Evolutionary conservation across 768 basidiomycete genomes (phyloP), one percentile per base, ranked within the genome.

Genomic region (Lepiota brunneoincarnata): DNA sequence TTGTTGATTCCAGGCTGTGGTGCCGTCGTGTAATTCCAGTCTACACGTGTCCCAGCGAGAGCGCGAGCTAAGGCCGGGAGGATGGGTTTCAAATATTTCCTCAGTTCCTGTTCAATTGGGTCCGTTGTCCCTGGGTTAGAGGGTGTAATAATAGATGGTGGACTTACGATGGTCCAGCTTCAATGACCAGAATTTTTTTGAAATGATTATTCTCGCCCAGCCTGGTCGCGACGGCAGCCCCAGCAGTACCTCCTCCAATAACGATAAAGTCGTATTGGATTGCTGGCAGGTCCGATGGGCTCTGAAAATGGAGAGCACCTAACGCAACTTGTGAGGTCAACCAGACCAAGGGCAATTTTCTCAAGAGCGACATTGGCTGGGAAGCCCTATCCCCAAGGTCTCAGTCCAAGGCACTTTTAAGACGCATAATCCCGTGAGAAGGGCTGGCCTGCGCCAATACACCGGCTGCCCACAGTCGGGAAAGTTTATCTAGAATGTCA

Each of bases 21-120:
- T 3, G 48, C 54, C 7, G 66, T 67, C 0, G 67, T 69, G 54
- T 56, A 69, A 49, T 68, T 69, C 67, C 68, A 70, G 49, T 67
- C 66, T 40, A 47, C 23, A 7, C 14, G 46, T n/a, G 46, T 47
- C n/a, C 17, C 17, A n/a, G n/a, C 31, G 35, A 56, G 55, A 6
- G 31, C 24, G 14, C 11, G 24, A 17, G n/a, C 46, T 14, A 49
- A 14, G n/a, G 7, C 36, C 37, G 4, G 54, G 54, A 5, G 49
- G 36, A 10, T 40, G 54, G 1, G 17, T 42, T 7, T 35, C 21
- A n/a, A 49, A 49, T 21, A 50, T 18, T 3, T 49, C 55, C 21
- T 56, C 55, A 34, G n/a, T 56, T 43, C 17, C 55, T 47, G 20
- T 35, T 49, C 14, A 49, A 14, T 37, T 23, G n/a, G n/a, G n/a